These are phyloP conservation scores for California macrophylla DNA, from an alignment of 441 rosid genomes.

Conservation along the genomic window DNA sequence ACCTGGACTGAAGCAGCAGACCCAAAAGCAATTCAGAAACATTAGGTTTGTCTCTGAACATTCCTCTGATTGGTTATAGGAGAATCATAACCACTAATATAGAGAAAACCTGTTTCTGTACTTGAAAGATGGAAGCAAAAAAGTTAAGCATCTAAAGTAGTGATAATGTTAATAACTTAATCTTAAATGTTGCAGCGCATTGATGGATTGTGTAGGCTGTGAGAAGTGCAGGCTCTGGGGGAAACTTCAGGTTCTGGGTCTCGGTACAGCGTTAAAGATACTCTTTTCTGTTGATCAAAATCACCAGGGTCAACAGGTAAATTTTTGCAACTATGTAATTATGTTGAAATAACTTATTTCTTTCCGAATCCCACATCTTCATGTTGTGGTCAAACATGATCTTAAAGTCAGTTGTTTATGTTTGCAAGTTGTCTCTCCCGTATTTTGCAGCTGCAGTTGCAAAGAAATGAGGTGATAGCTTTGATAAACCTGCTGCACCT, in stretches of 20 bases:
- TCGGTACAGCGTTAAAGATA: constrained; percentile 24
- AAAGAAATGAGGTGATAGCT: constrained; percentile 80
- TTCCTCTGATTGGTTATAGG: too few species aligned
- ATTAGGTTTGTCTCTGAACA: constrained; percentile 42
- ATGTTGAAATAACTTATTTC: too few species aligned
- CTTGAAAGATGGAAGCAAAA: background rate
- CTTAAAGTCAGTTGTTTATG: background rate
- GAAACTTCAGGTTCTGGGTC: constrained; percentile 26
- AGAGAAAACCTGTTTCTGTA: background rate
- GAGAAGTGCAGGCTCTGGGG: constrained; percentile 27
- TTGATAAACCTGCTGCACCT: constrained; percentile 61
- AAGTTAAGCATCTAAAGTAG: too few species aligned
- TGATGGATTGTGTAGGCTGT: constrained; percentile 27
- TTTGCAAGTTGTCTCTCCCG: background rate
- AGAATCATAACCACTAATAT: too few species aligned
- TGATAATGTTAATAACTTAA: background rate
- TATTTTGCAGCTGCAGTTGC: constrained; percentile 48
- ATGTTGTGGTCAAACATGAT: too few species aligned
- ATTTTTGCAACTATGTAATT: background rate
- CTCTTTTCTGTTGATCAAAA: constrained; percentile 22
- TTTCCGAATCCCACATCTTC: too few species aligned
- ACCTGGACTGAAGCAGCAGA: constrained; percentile 68
- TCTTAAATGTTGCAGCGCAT: constrained; percentile 12
- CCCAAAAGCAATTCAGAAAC: constrained; percentile 72
- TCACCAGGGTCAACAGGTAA: constrained; percentile 2